A percentile compares a stretch with the other conserved stretches of the same genome.
Evolutionary conservation across 1,139 yeast species (phyloP).

Genomic region (Geotrichum fermentans): DNA sequence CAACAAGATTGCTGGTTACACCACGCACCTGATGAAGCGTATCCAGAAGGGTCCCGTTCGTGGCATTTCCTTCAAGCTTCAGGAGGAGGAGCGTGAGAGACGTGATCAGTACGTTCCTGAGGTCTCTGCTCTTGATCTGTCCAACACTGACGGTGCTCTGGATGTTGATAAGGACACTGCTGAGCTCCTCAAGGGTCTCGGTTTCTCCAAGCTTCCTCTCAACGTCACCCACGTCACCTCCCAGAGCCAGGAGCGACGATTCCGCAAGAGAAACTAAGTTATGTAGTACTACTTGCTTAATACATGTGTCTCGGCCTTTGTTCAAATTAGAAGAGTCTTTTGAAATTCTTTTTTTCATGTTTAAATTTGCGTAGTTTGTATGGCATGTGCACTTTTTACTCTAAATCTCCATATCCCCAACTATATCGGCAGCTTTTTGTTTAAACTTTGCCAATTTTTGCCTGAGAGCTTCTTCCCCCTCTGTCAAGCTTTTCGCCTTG

Average conservation of each 20-base stretch:
- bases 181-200: conserved; percentile 91
- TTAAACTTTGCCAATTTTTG: conserved; percentile 13
- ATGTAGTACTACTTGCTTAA: neutral
- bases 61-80: conserved; percentile 99
- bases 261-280: conserved; percentile 79
- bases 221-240: conserved; percentile 89
- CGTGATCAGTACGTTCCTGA: conserved; percentile 99
- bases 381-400: neutral
- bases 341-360: neutral
- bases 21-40: conserved; percentile 99
- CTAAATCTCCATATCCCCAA: conserved; percentile 15
- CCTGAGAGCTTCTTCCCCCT: conserved; percentile 12
- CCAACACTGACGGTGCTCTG: conserved; percentile 93
- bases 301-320: neutral
- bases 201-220: conserved; percentile 85
- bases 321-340: neutral
- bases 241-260: conserved; percentile 90
- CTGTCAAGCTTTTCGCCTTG: conserved; percentile 12
- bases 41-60: conserved; percentile 99
- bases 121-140: conserved; percentile 98
- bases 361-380: neutral
- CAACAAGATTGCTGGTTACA: conserved; percentile 99
- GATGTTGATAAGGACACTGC: conserved; percentile 98
- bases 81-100: conserved; percentile 99
- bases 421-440: conserved; percentile 16